Conservation (phyloP, 2,329 filamentous ascomycete genomes). For the Colletotrichum viniferum region DNA sequence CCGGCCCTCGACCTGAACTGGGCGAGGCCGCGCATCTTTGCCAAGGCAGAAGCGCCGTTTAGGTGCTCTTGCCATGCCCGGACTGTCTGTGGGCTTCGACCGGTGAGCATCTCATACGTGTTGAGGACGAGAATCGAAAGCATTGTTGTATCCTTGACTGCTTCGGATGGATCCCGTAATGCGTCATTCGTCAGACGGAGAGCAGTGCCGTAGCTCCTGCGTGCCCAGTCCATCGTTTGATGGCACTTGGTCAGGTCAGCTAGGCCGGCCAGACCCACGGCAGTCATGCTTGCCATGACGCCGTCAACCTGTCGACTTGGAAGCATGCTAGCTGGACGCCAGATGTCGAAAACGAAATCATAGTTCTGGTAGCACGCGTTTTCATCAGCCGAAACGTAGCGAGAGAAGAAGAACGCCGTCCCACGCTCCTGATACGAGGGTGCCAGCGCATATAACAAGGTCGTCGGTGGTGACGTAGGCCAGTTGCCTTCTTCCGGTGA, state of each 20-base stretch:
- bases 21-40: constrained; percentile 50
- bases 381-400: constrained; percentile 52
- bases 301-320: constrained; percentile 43
- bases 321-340: constrained; percentile 45
- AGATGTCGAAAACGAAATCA: constrained; percentile 57
- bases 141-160: constrained; percentile 55
- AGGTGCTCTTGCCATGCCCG: constrained; percentile 58
- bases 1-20: constrained; percentile 52
- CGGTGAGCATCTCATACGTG: constrained; percentile 59
- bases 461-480: constrained; percentile 31
- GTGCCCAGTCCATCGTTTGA: constrained; percentile 50
- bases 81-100: constrained; percentile 49
- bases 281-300: constrained; percentile 56
- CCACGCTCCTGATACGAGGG: constrained; percentile 47
- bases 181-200: constrained; percentile 55
- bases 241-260: constrained; percentile 48
- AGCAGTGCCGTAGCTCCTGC: constrained; percentile 55
- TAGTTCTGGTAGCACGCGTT: constrained; percentile 53
- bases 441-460: constrained; percentile 33
- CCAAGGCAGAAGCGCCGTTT: constrained; percentile 55
- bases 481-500: constrained; percentile 36
- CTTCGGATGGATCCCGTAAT: constrained; percentile 47
- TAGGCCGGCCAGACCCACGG: constrained; percentile 58
- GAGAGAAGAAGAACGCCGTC: constrained; percentile 55
- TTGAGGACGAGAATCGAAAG: constrained; percentile 57